Base-by-base conservation (phyloP, 306 rosid genomes). In the Malus domestica region DNA sequence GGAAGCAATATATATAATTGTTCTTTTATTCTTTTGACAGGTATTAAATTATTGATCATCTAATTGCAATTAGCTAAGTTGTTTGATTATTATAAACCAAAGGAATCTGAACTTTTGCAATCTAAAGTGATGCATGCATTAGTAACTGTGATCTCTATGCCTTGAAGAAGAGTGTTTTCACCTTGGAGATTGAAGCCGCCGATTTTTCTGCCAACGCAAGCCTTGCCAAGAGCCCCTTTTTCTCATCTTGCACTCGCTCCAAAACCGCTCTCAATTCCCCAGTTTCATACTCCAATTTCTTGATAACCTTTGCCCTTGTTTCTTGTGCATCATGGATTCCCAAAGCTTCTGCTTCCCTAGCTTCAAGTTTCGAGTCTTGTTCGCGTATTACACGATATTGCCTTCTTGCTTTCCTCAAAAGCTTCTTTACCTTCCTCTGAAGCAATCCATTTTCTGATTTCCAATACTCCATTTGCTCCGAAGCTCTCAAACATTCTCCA, bases 361-460 rank as follows among this genome's bases (percentile, higher is more conserved):
- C 90, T 74, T 79, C 80, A 80, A 87, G 86, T 88, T 71, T 88
- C 85, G 70, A 71, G 73, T 57, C 62, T 74, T 80, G 85, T 60
- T 83, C 86, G 72, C 78, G 72, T 22, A 86, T 81, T 38, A 80
- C 54, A 22, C 60, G 42, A 4, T 93, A 82, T 80, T 93, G 87
- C 3, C 68, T 78, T 76, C 59, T 89, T 29, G 78, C 82, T 79
- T 77, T 83, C 77, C 82, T 85, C 75, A 25, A 61, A 51, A 90
- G 81, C 74, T 45, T 86, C 78, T 85, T 82, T 44, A 85, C 83
- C 77, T 79, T 85, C 77, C 78, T 86, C 13, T 59, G 74, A 67
- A 91, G 90, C 70, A 81, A 35, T 79, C 72, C 66, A 73, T 81
- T 88, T 74, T 90, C 83, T 62, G 87, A 83, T 84, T 80, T 87